Evolutionary conservation across 495 filamentous ascomycete species (phyloP), one percentile per base, ranked within the genome.

Genomic region (Aspergillus conjunctus): DNA sequence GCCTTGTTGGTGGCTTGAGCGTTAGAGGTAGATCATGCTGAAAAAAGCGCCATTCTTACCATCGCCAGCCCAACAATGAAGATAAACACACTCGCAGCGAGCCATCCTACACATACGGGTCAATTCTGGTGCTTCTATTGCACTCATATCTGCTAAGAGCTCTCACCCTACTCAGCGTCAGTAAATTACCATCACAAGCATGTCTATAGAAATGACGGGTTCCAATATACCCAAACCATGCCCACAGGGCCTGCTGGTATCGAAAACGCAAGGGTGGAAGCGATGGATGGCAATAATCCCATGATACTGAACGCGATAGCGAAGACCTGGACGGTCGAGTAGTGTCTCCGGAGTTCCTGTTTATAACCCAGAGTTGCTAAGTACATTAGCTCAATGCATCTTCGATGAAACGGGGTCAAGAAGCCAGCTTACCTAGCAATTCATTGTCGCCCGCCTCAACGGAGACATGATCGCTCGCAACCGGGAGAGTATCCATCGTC

Each of bases 291-390:
- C 21, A 90, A 68, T 9, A 90, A 72, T 9, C 86, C 86, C 85
- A 90, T 90, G 57, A 90, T 90, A 65, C 80, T 84, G 65, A 90
- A 90, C 0, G 87, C 87, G 51, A 90, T 87, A 7, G 85, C 87
- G 59, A 89, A 89, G 22, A 88, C 78, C 68, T 89, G 82, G 18
- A 86, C 67, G 51, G 83, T 84, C 15, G 81, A 84, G 56, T 88
- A 89, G 59, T 88, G 87, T 8, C 87, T 78, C n/a, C 84, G 77
- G 43, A 89, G 71, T 68, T 89, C 87, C 68, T 88, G 87, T 70
- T 87, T 88, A 75, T 89, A 89, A 1, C 87, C 87, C 58, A 89
- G 71, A 3, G 66, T 68, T 17, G 69, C 71, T 74, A 37, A 22
- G 21, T 57, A 89, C 41, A 46, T 70, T 39, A 68, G 51, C 18